Base-by-base conservation (phyloP, 2,329 filamentous ascomycete species). In the Fusarium chlamydosporum region DNA sequence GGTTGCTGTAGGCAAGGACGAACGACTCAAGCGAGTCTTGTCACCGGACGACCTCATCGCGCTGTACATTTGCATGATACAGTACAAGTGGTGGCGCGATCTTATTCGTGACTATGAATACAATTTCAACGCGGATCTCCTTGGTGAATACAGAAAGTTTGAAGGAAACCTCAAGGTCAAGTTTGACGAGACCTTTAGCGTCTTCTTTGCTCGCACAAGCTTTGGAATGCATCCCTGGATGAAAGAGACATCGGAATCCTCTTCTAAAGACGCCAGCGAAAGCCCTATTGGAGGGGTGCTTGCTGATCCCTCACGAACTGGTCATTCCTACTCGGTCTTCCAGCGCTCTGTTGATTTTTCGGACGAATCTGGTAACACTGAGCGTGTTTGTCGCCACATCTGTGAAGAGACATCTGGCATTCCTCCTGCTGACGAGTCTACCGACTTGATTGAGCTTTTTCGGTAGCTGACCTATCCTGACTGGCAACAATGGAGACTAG, bases 31-130 rank as follows among this genome's bases (percentile, higher is more conserved):
- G 7, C 13, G 3, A 4, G 31, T 31, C 20, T 26, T 72, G 3
- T 15, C 9, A 1, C 57, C 16, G 3, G 7, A 13, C 4, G 38
- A 56, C 9, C 20, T 55, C 11, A 8, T 54, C 16, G 26, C 16
- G 4, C 40, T 71, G 4, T 69, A 67, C 15, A 42, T 71, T 13
- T 45, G 41, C 40, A 37, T 56, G 10, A 34, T 71, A 7, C 48
- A 53, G 8, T 29, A 34, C 9, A 42, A 47, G n/a, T 40, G 41
- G 37, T 71, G 65, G 61, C 3, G 2, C 2, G 41, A n/a, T 2
- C 5, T 35, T 10, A 31, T 42, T 4, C 6, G n/a, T 2, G 16
- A 26, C 4, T 61, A 56, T 11, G 11, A 42, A 10, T 2, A n/a
- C 7, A 7, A 26, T 3, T 71, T 71, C 41, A 38, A 7, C 18